A percentile compares a stretch with the other conserved stretches of the same genome.
Evolutionary conservation across 208 protist species (phyloP).

Genomic region (Trypanosoma scelopori): DNA sequence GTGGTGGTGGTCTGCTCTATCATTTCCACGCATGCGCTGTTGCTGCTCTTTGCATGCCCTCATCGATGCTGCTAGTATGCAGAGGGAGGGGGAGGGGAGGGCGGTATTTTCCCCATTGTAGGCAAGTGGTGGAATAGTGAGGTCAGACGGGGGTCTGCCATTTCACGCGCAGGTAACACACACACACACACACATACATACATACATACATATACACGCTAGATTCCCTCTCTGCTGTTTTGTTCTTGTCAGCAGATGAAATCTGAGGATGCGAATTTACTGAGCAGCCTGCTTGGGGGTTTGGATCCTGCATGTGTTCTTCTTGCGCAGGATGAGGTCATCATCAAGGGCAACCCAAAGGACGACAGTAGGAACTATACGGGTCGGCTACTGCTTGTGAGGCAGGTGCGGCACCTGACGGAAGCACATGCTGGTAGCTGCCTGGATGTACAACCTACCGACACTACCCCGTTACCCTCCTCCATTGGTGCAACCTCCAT

Average conservation of each 20-base stretch:
- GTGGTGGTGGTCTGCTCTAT: too few species aligned
- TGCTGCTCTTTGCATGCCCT: neutral
- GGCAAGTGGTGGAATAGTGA: neutral
- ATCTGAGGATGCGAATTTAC: neutral
- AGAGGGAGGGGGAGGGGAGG: neutral
- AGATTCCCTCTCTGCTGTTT: neutral
- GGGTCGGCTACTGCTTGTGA: conserved; percentile 16
- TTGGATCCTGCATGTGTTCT: neutral
- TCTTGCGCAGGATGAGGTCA: conserved; percentile 22
- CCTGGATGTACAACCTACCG: neutral
- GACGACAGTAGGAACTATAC: conserved; percentile 16
- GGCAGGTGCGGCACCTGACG: neutral
- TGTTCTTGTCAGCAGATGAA: neutral
- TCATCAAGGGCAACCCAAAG: conserved; percentile 10
- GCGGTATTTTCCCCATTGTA: neutral
- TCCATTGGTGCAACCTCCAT: neutral
- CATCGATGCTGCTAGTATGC: neutral
- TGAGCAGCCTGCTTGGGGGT: neutral
- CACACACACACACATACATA: neutral
- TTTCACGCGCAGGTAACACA: neutral
- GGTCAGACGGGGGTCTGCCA: too few species aligned
- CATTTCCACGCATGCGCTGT: neutral
- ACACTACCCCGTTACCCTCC: neutral
- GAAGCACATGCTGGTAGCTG: neutral
- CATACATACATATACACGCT: neutral